phyloP scores from a whole-genome alignment of 2,329 filamentous ascomycete genomes.

The Exutisphaerella laricina region DNA sequence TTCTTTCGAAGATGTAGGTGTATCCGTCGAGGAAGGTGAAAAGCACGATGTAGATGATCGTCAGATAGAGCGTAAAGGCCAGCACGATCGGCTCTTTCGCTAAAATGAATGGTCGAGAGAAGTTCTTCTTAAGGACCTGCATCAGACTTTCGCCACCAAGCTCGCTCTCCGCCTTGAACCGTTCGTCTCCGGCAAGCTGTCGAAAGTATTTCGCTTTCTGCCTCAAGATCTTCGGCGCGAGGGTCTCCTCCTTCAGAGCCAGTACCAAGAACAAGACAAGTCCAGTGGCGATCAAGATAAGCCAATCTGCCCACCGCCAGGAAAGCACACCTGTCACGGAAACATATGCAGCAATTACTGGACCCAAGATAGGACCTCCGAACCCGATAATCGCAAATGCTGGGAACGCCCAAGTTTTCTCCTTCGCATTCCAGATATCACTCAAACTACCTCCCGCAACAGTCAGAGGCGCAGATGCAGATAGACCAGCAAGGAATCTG shows the following conservation, averaged over 20 bases:
- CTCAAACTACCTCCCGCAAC: constrained; percentile 41
- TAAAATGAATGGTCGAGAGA: constrained; percentile 11
- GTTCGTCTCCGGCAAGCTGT: constrained; percentile 13
- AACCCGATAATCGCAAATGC: constrained; percentile 1
- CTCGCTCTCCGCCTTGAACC: constrained; percentile 15
- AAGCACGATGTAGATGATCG: constrained; percentile 16
- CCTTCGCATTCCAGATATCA: neutral
- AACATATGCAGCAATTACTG: constrained; percentile 18
- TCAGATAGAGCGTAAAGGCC: constrained; percentile 47
- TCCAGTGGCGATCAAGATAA: constrained; percentile 20
- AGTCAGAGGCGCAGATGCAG: neutral
- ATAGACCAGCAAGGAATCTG: constrained; percentile 11
- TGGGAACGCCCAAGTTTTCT: constrained; percentile 2
- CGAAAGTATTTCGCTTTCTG: constrained; percentile 31
- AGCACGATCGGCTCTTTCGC: constrained; percentile 34
- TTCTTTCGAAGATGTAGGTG: neutral
- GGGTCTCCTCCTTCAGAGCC: constrained; percentile 45
- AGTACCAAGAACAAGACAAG: constrained; percentile 23
- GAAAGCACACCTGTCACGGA: constrained; percentile 5
- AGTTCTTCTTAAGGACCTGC: constrained; percentile 9
- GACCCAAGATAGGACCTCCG: constrained; percentile 17
- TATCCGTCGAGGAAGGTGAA: neutral
- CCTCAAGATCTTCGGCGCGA: constrained; percentile 32
- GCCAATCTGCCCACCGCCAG: constrained; percentile 38
- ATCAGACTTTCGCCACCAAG: constrained; percentile 7